phyloP scores from a whole-genome alignment of 495 filamentous ascomycete species.

The Oidiodendron maius region DNA sequence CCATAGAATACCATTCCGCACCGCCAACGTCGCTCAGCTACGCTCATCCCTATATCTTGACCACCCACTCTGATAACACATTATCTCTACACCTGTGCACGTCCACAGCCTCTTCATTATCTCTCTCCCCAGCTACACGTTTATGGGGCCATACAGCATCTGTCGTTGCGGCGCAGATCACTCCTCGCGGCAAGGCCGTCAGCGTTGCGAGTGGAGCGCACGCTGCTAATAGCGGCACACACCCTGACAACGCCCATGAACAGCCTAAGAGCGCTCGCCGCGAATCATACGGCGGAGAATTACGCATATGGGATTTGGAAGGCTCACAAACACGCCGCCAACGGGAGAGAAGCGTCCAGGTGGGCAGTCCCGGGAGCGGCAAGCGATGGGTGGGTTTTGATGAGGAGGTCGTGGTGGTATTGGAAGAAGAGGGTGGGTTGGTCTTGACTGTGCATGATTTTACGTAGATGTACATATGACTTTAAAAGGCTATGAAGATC shows the following conservation, averaged over 20 bases:
- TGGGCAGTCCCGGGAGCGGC: conserved; percentile 33
- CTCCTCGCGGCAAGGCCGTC: conserved; percentile 81
- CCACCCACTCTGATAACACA: conserved; percentile 87
- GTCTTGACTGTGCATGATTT: conserved; percentile 90
- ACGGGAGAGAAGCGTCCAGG: conserved; percentile 49
- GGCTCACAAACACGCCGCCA: too few relatives aligned
- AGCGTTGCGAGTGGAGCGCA: conserved; percentile 72
- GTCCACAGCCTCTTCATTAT: conserved; percentile 49
- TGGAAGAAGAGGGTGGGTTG: conserved; percentile 68
- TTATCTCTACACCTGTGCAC: conserved; percentile 81
- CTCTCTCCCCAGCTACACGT: conserved; percentile 66
- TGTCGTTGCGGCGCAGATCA: conserved; percentile 80
- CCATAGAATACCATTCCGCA: conserved; percentile 10
- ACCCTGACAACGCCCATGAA: conserved; percentile 8
- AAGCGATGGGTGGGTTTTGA: conserved; percentile 82
- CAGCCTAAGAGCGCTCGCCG: not conserved
- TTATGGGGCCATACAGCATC: conserved; percentile 95
- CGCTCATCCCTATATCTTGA: conserved; percentile 85
- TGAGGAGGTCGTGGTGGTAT: conserved; percentile 84
- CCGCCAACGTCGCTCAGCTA: conserved; percentile 81
- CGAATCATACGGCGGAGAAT: too few relatives aligned
- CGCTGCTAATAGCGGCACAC: conserved; percentile 28
- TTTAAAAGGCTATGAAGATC: too few relatives aligned
- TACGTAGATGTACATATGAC: conserved; percentile 54
- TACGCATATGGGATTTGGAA: too few relatives aligned